A percentile compares a stretch with the other conserved stretches of the same genome.
Evolutionary conservation across 176 grass and related monocot species (phyloP).

Genomic region (Aegilops longissima): DNA sequence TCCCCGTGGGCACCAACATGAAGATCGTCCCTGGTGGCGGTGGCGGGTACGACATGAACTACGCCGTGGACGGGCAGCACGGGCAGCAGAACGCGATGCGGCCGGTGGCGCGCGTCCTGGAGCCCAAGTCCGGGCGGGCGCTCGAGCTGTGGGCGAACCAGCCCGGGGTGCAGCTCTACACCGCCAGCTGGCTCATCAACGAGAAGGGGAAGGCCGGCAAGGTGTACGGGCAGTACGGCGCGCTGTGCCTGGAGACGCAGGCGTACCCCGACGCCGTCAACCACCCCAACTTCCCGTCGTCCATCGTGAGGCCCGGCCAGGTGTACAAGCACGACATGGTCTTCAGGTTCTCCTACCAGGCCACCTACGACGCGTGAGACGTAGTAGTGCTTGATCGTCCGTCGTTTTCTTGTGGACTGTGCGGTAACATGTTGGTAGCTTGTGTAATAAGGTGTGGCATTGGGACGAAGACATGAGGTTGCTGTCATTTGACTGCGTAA

Average conservation of each 20-base stretch:
- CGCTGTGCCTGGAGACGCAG: slow-evolving; percentile 83
- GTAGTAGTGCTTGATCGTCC: no score
- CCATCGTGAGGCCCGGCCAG: slow-evolving; percentile 57
- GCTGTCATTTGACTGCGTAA: not conserved
- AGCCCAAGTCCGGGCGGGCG: slow-evolving; percentile 30
- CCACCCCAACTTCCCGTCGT: slow-evolving; percentile 70
- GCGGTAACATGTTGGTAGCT: not conserved
- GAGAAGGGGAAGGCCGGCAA: slow-evolving; percentile 55
- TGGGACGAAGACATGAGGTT: not conserved
- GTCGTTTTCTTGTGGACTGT: not conserved
- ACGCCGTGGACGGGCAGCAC: slow-evolving; percentile 34
- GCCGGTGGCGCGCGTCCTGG: slow-evolving; percentile 32
- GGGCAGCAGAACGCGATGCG: slow-evolving; percentile 12
- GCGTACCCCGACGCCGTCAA: slow-evolving; percentile 80
- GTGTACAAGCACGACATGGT: slow-evolving; percentile 67
- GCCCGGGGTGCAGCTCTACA: slow-evolving; percentile 89
- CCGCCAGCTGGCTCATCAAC: slow-evolving; percentile 40
- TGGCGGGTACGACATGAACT: slow-evolving; percentile 65
- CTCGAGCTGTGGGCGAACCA: slow-evolving; percentile 80
- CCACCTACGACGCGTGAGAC: not conserved
- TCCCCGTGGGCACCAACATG: slow-evolving; percentile 42
- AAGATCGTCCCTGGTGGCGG: slow-evolving; percentile 33
- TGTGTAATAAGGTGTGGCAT: not conserved
- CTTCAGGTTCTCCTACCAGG: slow-evolving; percentile 55
- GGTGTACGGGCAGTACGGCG: slow-evolving; percentile 47